phyloP scores from a whole-genome alignment of 352 stramenopile genomes.

The Phytophthora chlamydospora region DNA sequence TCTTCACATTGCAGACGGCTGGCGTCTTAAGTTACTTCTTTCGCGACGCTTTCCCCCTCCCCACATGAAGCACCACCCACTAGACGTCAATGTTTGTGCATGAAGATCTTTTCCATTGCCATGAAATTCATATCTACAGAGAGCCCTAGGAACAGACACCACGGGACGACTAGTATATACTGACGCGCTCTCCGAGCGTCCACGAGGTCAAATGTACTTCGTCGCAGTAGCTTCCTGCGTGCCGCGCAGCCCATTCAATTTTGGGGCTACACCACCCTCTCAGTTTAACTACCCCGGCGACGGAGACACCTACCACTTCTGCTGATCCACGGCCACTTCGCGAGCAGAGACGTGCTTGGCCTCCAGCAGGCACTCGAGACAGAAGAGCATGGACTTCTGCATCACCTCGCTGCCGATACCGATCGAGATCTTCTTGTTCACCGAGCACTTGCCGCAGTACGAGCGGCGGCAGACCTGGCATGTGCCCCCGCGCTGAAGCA shows the following conservation, averaged over 20 bases:
- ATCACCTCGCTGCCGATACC: slow-evolving; percentile 42
- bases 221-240: slow-evolving; percentile 19
- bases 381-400: slow-evolving; percentile 48
- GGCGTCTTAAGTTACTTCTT: not conserved
- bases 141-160: slow-evolving; percentile 19
- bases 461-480: slow-evolving; percentile 48
- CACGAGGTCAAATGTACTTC: slow-evolving; percentile 25
- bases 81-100: slow-evolving; percentile 3
- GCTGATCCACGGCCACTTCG: slow-evolving; percentile 39
- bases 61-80: not conserved
- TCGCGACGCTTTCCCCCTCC: slow-evolving; percentile 2
- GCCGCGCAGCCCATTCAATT: slow-evolving; percentile 22
- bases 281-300: slow-evolving; percentile 28
- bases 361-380: slow-evolving; percentile 49
- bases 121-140: slow-evolving; percentile 36
- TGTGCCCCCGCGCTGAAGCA: slow-evolving; percentile 35
- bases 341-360: slow-evolving; percentile 42
- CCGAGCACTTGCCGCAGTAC: slow-evolving; percentile 48
- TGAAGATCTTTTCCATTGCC: slow-evolving; percentile 27
- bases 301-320: slow-evolving; percentile 28
- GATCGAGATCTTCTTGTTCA: slow-evolving; percentile 52
- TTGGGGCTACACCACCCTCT: slow-evolving; percentile 18
- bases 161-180: slow-evolving; percentile 31
- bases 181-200: slow-evolving; percentile 19
- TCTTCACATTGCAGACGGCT: no score